phyloP scores from a whole-genome alignment of 2,329 filamentous ascomycete genomes.

The Talaromyces islandicus region DNA sequence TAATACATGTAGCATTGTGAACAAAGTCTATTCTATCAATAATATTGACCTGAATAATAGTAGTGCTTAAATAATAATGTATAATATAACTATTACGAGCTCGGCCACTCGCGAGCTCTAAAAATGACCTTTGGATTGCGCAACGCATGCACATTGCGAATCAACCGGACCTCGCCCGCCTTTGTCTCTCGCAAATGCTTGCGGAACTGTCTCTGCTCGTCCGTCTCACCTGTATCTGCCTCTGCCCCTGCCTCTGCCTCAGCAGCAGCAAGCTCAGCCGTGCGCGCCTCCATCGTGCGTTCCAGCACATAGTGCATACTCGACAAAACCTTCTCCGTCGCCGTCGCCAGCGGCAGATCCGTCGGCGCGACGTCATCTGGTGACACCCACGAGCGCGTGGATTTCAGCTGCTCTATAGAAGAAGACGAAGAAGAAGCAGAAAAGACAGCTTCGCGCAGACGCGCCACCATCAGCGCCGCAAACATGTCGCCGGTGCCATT shows the following conservation, averaged over 20 bases:
- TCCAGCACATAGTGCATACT: conserved; percentile 85
- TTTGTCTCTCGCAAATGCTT: conserved; percentile 67
- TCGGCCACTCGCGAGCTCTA: conserved; percentile 43
- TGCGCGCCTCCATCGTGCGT: conserved; percentile 60
- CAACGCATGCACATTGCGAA: conserved; percentile 66
- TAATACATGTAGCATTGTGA: neutral
- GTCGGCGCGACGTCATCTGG: conserved; percentile 62
- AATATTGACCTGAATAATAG: neutral
- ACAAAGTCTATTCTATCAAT: neutral
- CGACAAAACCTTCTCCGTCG: conserved; percentile 78
- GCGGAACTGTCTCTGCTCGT: conserved; percentile 47
- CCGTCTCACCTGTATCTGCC: conserved; percentile 13
- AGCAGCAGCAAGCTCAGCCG: conserved; percentile 52
- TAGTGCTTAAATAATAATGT: neutral
- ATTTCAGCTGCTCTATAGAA: conserved; percentile 47
- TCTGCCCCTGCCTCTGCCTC: conserved; percentile 10
- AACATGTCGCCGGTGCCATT: conserved; percentile 98
- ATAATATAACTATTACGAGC: conserved; percentile 7
- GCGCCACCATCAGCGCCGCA: conserved; percentile 79
- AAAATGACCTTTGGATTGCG: conserved; percentile 61
- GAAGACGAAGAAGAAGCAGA: conserved; percentile 27
- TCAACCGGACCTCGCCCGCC: conserved; percentile 81
- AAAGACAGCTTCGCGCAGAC: conserved; percentile 75
- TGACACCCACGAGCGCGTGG: conserved; percentile 65
- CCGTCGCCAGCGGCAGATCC: conserved; percentile 75